These are phyloP conservation scores for Mycena filopes DNA, from an alignment of 768 basidiomycete genomes.

Conservation along the genomic window DNA sequence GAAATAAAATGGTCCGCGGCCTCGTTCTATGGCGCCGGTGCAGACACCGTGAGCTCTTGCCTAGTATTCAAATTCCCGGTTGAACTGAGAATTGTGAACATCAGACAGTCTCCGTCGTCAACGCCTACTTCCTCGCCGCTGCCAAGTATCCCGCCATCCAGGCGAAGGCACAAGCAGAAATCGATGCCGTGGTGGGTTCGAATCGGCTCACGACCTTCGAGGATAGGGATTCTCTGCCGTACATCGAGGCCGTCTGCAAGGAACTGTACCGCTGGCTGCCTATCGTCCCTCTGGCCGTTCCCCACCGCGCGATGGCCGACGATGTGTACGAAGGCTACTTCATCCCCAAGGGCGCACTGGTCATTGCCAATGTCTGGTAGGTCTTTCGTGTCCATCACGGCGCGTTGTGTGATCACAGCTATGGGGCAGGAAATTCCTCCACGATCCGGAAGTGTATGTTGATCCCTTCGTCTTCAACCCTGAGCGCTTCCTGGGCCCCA, in stretches of 20 bases:
- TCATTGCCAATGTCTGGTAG: slow-evolving; percentile 37
- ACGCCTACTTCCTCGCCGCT: slow-evolving; percentile 54
- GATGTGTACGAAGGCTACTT: slow-evolving; percentile 46
- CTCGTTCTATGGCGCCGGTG: slow-evolving; percentile 43
- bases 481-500: slow-evolving; percentile 42
- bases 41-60: slow-evolving; percentile 47
- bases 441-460: slow-evolving; percentile 42
- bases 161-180: slow-evolving; percentile 53
- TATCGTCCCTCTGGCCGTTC: slow-evolving; percentile 31
- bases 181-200: slow-evolving; percentile 53
- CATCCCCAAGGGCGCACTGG: slow-evolving; percentile 44
- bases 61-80: no score
- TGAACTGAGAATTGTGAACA: neutral
- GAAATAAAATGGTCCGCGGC: slow-evolving; percentile 52
- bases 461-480: slow-evolving; percentile 47
- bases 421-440: slow-evolving; percentile 43
- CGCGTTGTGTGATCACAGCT: neutral
- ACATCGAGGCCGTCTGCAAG: slow-evolving; percentile 49
- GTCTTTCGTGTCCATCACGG: neutral
- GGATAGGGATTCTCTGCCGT: slow-evolving; percentile 54
- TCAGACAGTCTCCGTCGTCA: slow-evolving; percentile 52
- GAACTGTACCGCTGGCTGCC: slow-evolving; percentile 50
- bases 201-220: slow-evolving; percentile 51
- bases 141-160: slow-evolving; percentile 50
- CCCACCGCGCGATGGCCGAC: slow-evolving; percentile 42